These are phyloP conservation scores for Pyrenophora tritici-repentis DNA, from an alignment of 2,329 filamentous ascomycete genomes.

Conservation along the genomic window DNA sequence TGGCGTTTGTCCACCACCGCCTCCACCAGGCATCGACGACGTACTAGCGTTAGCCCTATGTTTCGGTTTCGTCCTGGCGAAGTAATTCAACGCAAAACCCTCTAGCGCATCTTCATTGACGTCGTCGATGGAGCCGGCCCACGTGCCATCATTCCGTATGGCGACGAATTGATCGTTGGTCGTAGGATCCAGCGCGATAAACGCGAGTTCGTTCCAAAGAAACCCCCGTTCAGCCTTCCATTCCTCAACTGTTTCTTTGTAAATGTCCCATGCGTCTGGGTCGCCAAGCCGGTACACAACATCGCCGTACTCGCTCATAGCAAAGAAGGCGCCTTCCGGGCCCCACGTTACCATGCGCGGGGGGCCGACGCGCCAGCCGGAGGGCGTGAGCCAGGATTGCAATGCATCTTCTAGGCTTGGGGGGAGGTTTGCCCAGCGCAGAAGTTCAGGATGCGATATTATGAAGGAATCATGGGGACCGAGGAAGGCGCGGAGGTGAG, in stretches of 20 bases:
- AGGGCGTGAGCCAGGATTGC: slow-evolving; percentile 45
- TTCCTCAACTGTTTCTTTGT: slow-evolving; percentile 43
- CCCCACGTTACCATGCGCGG: slow-evolving; percentile 43
- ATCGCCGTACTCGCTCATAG: slow-evolving; percentile 45
- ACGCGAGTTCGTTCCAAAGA: slow-evolving; percentile 38
- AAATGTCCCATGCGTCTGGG: slow-evolving; percentile 33
- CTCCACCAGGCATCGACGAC: neutral
- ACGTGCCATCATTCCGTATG: slow-evolving; percentile 41
- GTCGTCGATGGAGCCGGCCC: slow-evolving; percentile 45
- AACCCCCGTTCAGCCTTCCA: slow-evolving; percentile 41
- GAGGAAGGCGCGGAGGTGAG: slow-evolving; percentile 37
- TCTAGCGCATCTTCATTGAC: slow-evolving; percentile 40
- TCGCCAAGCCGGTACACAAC: slow-evolving; percentile 36
- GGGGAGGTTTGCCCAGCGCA: slow-evolving; percentile 41
- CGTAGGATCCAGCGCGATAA: slow-evolving; percentile 38
- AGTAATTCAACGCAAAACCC: slow-evolving; percentile 40
- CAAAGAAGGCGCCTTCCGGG: slow-evolving; percentile 39
- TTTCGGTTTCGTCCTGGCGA: slow-evolving; percentile 23
- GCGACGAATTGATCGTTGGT: slow-evolving; percentile 43
- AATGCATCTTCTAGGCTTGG: slow-evolving; percentile 35
- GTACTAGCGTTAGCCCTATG: slow-evolving; percentile 23
- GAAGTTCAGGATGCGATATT: slow-evolving; percentile 41
- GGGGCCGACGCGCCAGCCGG: slow-evolving; percentile 44
- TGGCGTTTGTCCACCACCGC: neutral
- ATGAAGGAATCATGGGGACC: slow-evolving; percentile 40